Evolutionary conservation across 2,329 filamentous ascomycete genomes (phyloP).

Genomic region (Coleophoma eucalyptorum): DNA sequence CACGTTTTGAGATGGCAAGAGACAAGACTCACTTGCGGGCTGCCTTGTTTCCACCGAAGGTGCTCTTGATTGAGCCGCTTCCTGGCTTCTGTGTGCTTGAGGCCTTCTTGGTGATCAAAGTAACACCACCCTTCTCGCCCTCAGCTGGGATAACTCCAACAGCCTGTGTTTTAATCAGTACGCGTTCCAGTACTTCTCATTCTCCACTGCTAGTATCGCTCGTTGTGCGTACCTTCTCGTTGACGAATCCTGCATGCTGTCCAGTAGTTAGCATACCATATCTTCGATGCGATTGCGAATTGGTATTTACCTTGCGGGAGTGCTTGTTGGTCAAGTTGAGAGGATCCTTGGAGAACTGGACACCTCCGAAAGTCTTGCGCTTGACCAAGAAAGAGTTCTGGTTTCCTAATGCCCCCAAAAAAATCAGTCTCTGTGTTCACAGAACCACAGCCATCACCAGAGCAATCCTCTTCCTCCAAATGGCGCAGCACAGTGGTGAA

Average conservation of each 20-base stretch:
- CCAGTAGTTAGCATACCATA: background rate
- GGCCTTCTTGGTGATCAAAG: constrained; percentile 81
- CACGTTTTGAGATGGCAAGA: background rate
- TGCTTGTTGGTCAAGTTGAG: constrained; percentile 91
- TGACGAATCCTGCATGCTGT: constrained; percentile 88
- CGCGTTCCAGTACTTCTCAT: background rate
- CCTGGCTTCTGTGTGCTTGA: constrained; percentile 70
- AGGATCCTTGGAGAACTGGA: constrained; percentile 90
- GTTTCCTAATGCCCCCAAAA: constrained; percentile 53
- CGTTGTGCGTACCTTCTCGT: constrained; percentile 71
- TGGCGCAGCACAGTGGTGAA: constrained; percentile 1
- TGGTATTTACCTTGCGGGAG: constrained; percentile 72
- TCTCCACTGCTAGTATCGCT: background rate
- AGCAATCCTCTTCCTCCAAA: too few relatives aligned
- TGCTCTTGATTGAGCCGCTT: constrained; percentile 58
- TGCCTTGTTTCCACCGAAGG: constrained; percentile 68
- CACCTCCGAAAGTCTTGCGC: constrained; percentile 73
- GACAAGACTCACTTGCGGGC: constrained; percentile 70
- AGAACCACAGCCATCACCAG: too few relatives aligned
- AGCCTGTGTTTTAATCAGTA: constrained; percentile 45
- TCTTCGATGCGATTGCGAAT: too few relatives aligned
- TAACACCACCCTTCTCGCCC: constrained; percentile 72
- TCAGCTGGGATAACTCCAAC: constrained; percentile 67
- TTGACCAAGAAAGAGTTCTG: constrained; percentile 92
- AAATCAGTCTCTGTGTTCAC: constrained; percentile 6